Percentiles rank a stretch among this genome's conserved stretches.
Evolutionary conservation across 176 grass and related monocot species (phyloP).

Genomic region (Bromus sterilis): DNA sequence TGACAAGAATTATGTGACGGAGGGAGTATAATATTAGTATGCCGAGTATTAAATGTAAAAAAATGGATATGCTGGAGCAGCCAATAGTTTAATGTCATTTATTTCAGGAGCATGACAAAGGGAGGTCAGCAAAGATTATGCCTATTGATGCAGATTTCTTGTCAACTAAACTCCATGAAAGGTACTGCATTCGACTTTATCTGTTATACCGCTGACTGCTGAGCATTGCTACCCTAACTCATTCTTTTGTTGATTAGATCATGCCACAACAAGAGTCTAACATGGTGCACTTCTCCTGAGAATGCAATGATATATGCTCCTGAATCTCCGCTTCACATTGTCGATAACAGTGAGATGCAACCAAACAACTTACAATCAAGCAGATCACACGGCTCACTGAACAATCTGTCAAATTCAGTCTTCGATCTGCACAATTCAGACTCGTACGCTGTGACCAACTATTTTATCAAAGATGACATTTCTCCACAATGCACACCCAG

Average conservation of each 20-base stretch:
- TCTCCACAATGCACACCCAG: constrained; percentile 42
- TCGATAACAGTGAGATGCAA: constrained; percentile 22
- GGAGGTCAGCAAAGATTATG: constrained; percentile 53
- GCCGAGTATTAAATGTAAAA: not conserved
- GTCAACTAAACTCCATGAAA: constrained; percentile 58
- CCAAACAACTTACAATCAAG: constrained; percentile 42
- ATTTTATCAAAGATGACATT: constrained; percentile 29
- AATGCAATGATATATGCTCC: constrained; percentile 49
- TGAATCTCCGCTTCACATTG: constrained; percentile 39
- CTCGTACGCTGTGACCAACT: constrained; percentile 27
- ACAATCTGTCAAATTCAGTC: constrained; percentile 52
- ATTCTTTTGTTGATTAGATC: constrained; percentile 31
- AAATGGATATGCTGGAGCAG: not conserved
- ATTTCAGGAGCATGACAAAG: constrained; percentile 32
- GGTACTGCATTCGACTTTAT: constrained; percentile 36
- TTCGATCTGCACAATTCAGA: constrained; percentile 47
- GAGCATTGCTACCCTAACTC: not conserved
- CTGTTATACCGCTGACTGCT: not conserved
- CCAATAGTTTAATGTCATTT: constrained; percentile 8
- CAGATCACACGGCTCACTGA: constrained; percentile 48
- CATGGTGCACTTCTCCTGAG: constrained; percentile 50
- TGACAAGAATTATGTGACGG: no score
- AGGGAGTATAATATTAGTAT: not conserved
- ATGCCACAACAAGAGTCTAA: constrained; percentile 50
- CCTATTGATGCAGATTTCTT: constrained; percentile 51